Evolutionary conservation across 1,284 basidiomycete species (phyloP).

Genomic region (Leccinum discolor): DNA sequence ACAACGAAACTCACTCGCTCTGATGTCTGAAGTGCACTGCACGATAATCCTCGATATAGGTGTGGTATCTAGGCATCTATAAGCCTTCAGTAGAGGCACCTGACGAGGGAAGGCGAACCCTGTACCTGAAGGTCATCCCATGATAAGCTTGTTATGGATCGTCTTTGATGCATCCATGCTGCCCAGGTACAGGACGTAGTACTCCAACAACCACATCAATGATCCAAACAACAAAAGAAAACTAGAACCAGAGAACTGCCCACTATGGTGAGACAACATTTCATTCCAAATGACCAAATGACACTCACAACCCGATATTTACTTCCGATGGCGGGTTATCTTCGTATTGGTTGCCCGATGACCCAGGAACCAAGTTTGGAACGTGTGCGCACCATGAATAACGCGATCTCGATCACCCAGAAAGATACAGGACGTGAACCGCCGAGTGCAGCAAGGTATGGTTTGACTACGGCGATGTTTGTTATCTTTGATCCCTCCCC

Average conservation of each 20-base stretch:
- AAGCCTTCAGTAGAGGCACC: background rate
- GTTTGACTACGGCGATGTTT: background rate
- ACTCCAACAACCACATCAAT: background rate
- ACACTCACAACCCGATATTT: constrained; percentile 1
- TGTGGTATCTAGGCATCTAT: background rate
- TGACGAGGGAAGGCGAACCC: background rate
- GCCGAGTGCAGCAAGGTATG: background rate
- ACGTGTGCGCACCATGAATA: background rate
- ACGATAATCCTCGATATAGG: background rate
- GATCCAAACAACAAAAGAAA: background rate
- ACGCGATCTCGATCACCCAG: background rate
- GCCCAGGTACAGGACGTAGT: background rate
- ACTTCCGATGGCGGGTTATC: background rate
- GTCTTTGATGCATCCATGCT: background rate
- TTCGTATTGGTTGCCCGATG: background rate
- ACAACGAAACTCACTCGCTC: background rate
- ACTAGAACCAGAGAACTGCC: background rate
- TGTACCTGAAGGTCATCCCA: constrained; percentile 1
- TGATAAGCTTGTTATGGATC: background rate
- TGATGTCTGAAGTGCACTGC: constrained; percentile 3
- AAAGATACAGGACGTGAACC: background rate
- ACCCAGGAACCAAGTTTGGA: background rate
- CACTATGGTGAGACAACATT: background rate
- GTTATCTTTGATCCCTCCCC: background rate
- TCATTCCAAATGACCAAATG: background rate